A percentile compares a stretch with the other conserved stretches of the same genome.
phyloP scores from a whole-genome alignment of 345 rosid species.

The Geranium brycei region DNA sequence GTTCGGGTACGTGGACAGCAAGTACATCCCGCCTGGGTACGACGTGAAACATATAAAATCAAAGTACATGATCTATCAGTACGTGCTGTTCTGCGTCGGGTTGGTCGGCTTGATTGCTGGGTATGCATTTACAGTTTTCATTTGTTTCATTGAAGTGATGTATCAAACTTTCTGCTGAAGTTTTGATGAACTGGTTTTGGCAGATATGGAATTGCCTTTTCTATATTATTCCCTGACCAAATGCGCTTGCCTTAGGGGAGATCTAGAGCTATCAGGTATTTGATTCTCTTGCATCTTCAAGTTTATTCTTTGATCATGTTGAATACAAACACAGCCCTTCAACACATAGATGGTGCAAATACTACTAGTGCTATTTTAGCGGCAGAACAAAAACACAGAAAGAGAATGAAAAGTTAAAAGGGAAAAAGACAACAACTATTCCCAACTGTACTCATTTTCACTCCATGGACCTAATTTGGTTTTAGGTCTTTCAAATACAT shows the following conservation, averaged over 20 bases:
- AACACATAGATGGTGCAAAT: neutral
- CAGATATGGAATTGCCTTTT: neutral
- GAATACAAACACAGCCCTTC: neutral
- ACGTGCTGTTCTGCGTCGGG: conserved; percentile 29
- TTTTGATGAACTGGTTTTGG: neutral
- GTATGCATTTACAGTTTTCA: conserved; percentile 21
- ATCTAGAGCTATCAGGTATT: neutral
- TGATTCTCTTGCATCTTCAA: neutral
- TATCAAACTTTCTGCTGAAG: neutral
- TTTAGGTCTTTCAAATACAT: too few relatives aligned
- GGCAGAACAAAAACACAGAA: too few relatives aligned
- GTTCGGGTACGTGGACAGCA: conserved; percentile 56
- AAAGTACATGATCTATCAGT: conserved; percentile 59
- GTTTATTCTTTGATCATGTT: neutral
- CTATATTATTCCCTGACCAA: neutral
- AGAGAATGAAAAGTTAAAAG: too few relatives aligned
- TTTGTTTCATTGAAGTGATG: neutral
- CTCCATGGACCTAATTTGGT: too few relatives aligned
- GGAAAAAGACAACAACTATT: too few relatives aligned
- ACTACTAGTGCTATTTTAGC: too few relatives aligned
- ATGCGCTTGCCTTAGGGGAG: neutral
- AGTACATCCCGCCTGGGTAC: conserved; percentile 55
- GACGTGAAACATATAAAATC: conserved; percentile 41
- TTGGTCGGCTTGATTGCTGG: conserved; percentile 39
- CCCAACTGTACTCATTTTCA: too few relatives aligned